Conservation (phyloP, 495 filamentous ascomycete species). For the Trichoderma reesei region DNA sequence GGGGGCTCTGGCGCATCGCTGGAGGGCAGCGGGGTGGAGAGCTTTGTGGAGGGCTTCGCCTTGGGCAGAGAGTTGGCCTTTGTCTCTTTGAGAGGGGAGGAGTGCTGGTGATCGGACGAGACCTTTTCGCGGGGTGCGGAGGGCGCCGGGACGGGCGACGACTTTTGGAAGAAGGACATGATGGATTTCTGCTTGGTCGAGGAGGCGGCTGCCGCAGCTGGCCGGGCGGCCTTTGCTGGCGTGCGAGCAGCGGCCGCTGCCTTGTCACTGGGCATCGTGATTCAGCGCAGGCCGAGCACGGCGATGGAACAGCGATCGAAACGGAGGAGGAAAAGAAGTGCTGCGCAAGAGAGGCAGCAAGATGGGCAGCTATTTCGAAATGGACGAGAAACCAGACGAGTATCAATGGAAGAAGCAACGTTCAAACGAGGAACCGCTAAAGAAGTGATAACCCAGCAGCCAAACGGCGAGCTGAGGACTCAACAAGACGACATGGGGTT, state of each 20-base stretch:
- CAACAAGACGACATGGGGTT: background rate
- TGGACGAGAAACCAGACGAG: too few species aligned
- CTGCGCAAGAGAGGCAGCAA: background rate
- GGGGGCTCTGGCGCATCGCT: constrained; percentile 55
- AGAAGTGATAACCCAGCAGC: background rate
- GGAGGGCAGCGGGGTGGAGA: constrained; percentile 66
- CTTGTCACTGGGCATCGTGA: constrained; percentile 4
- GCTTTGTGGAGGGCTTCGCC: constrained; percentile 24
- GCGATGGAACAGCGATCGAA: background rate
- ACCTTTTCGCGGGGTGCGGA: constrained; percentile 18
- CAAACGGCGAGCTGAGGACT: background rate
- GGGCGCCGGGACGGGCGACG: constrained; percentile 32
- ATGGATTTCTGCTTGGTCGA: constrained; percentile 68
- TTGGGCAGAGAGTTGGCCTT: constrained; percentile 32
- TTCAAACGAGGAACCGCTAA: background rate
- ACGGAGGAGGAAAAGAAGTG: background rate
- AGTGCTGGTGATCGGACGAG: constrained; percentile 11
- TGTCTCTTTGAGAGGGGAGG: constrained; percentile 36
- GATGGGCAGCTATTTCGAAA: background rate
- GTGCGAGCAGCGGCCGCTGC: constrained; percentile 25
- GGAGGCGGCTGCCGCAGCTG: constrained; percentile 22
- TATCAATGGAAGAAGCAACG: background rate
- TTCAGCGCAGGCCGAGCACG: background rate
- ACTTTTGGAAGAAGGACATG: constrained; percentile 76
- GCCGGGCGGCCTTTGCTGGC: constrained; percentile 31